Percentiles rank a stretch among this genome's conserved stretches.
phyloP scores from a whole-genome alignment of 768 basidiomycete genomes.

The Lactarius akahatsu region DNA sequence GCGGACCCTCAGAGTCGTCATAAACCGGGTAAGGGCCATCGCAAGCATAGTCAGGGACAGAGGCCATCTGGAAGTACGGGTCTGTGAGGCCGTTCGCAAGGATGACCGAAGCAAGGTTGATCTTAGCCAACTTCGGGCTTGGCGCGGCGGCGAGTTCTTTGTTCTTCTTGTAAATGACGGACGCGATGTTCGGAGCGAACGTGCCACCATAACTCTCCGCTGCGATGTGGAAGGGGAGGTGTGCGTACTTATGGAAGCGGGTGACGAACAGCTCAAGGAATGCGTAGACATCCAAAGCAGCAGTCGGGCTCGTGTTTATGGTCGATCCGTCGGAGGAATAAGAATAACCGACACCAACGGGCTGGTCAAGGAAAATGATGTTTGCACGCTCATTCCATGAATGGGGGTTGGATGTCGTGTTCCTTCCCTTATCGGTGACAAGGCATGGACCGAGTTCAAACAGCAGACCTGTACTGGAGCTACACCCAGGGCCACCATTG shows the following conservation, averaged over 20 bases:
- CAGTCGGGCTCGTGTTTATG: slow-evolving; percentile 78
- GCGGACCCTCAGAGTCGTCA: slow-evolving; percentile 50
- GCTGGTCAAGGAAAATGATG: slow-evolving; percentile 75
- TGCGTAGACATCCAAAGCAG: slow-evolving; percentile 87
- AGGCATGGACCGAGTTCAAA: slow-evolving; percentile 30
- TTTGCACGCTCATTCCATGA: slow-evolving; percentile 86
- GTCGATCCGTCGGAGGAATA: slow-evolving; percentile 73
- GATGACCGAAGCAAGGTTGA: slow-evolving; percentile 82
- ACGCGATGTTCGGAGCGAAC: slow-evolving; percentile 85
- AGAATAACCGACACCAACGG: slow-evolving; percentile 88
- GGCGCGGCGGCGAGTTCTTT: slow-evolving; percentile 50
- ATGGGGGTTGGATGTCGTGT: slow-evolving; percentile 70
- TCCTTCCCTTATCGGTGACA: slow-evolving; percentile 41
- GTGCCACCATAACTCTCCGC: slow-evolving; percentile 74
- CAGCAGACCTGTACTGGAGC: slow-evolving; percentile 32
- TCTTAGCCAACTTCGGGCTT: slow-evolving; percentile 53
- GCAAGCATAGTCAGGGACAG: slow-evolving; percentile 81
- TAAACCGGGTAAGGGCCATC: slow-evolving; percentile 81
- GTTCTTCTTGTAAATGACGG: slow-evolving; percentile 77
- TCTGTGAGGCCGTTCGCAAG: slow-evolving; percentile 89
- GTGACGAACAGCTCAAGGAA: slow-evolving; percentile 79
- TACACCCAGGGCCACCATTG: slow-evolving; percentile 61
- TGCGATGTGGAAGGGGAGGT: slow-evolving; percentile 71
- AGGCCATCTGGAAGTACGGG: slow-evolving; percentile 75
- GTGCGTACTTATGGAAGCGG: slow-evolving; percentile 71